Evolutionary conservation across 1,284 basidiomycete species (phyloP).

Genomic region (Volvariella volvacea): DNA sequence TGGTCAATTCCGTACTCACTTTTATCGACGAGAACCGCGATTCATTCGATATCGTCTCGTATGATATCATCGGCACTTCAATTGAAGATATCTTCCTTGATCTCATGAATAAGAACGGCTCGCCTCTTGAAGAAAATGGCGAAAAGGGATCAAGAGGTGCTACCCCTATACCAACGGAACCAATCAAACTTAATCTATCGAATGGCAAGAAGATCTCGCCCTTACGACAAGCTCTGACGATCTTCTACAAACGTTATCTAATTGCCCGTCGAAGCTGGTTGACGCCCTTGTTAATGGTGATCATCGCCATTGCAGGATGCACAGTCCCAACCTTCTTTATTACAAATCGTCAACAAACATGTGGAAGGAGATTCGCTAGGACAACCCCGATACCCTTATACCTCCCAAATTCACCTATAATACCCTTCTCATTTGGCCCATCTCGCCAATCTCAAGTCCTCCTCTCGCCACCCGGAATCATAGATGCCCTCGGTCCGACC

Average conservation of each 20-base stretch:
- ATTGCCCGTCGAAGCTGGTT: constrained; percentile 66
- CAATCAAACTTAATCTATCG: constrained; percentile 30
- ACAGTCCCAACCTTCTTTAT: constrained; percentile 66
- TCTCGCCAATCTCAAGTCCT: constrained; percentile 22
- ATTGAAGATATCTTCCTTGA: constrained; percentile 79
- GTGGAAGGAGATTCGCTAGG: constrained; percentile 30
- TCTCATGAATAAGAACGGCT: constrained; percentile 49
- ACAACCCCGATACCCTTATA: constrained; percentile 38
- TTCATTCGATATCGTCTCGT: constrained; percentile 36
- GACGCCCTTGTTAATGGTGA: constrained; percentile 50
- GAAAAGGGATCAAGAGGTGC: constrained; percentile 8
- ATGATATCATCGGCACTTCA: constrained; percentile 66
- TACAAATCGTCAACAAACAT: constrained; percentile 40
- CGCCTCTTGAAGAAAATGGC: constrained; percentile 1
- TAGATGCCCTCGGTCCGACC: constrained; percentile 32
- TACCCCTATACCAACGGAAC: not conserved
- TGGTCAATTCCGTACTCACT: constrained; percentile 51
- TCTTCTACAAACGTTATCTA: constrained; percentile 67
- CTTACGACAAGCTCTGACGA: constrained; percentile 56
- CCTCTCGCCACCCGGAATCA: constrained; percentile 40
- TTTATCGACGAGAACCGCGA: constrained; percentile 41
- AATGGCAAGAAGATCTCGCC: constrained; percentile 45
- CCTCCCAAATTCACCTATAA: constrained; percentile 36
- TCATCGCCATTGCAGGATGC: constrained; percentile 58
- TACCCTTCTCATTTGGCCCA: constrained; percentile 13